Evolutionary conservation across 225 moss, liverwort and hornwort species (phyloP).

Genomic region (Marchantia paleacea): DNA sequence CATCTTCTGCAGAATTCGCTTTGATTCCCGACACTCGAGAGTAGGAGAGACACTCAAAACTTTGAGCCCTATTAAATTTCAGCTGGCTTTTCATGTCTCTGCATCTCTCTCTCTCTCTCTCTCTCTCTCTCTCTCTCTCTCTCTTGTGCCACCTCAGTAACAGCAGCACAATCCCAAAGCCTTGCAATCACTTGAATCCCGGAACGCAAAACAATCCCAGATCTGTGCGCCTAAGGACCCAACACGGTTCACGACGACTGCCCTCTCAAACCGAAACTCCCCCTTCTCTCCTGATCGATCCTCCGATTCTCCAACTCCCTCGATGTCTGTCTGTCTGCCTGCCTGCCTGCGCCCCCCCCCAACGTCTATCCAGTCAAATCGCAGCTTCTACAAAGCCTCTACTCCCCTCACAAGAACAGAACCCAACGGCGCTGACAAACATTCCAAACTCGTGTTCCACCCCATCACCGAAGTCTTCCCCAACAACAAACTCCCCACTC

Average conservation of each 20-base stretch:
- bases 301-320: neutral
- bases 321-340: neutral
- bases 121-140: neutral
- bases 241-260: neutral
- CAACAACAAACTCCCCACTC: too few species aligned
- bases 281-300: neutral
- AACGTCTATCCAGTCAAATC: too few species aligned
- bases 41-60: neutral
- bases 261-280: neutral
- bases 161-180: neutral
- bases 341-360: too few species aligned
- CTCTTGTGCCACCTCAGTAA: too few species aligned
- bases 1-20: constrained; percentile 22
- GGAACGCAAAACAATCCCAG: neutral
- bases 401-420: too few species aligned
- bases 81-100: constrained; percentile 1
- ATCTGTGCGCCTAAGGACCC: neutral
- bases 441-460: too few species aligned
- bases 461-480: too few species aligned
- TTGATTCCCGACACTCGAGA: neutral
- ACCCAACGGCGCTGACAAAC: too few species aligned
- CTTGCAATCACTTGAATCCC: neutral
- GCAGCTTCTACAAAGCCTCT: too few species aligned
- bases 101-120: neutral
- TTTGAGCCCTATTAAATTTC: neutral